Base-by-base conservation (phyloP, 495 filamentous ascomycete genomes). In the Rostrohypoxylon terebratum region DNA sequence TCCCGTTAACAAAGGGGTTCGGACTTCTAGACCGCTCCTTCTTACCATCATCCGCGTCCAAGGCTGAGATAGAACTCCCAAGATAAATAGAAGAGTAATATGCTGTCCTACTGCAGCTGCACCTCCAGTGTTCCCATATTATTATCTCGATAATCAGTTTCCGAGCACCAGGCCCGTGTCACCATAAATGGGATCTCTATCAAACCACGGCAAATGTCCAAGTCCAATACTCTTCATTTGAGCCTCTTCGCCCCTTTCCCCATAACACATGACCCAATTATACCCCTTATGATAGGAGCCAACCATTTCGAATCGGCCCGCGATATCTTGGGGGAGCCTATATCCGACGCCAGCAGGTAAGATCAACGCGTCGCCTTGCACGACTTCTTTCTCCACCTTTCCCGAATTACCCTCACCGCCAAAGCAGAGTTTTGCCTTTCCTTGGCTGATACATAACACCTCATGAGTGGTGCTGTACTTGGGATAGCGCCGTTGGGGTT, bases 241-340 rank as follows among this genome's bases (percentile, higher is more conserved):
- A 42, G 80, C 78, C 68, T 87, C 83, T 69, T 90, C 87, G 2
- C 79, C 84, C 66, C 80, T 72, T 63, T 79, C 79, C 21, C 90
- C 90, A 80, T 91, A 92, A 68, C 90, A 92, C 89, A 92, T 91
- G 77, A 91, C 89, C 87, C 88, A 92, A 28, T 79, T 73, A 54
- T 83, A 85, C 1, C 83, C 83, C 44, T 64, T 79, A 8, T 88
- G 89, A 82, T 92, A 93, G 51, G 83, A 84, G 10, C 89, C 90
- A 6, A 93, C 85, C 88, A 92, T 92, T 67, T 83, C 78, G 76
- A 93, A 92, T 3, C 75, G 81, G 40, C 81, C 70, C 25, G 51
- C 31, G 28, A 85, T 53, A 74, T 92, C 88, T 58, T 87, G 80
- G 28, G 91, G 75, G 45, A 92, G 79, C 18, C 88, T 80, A 82